Evolutionary conservation across 1,284 basidiomycete species (phyloP).

Genomic region (Takashimella koratensis): DNA sequence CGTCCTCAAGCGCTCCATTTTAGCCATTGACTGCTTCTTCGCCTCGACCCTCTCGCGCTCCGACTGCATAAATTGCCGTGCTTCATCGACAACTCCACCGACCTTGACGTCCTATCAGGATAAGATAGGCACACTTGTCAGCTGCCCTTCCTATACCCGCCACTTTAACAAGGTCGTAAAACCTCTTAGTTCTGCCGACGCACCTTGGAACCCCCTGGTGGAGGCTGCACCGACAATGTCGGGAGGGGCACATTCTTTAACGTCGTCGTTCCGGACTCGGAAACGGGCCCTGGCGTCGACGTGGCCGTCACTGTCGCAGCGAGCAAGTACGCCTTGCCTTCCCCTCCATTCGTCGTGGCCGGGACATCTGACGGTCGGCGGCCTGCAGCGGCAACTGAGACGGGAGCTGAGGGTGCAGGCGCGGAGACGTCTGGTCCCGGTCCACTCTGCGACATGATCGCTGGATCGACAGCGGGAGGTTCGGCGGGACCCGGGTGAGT

Average conservation of each 20-base stretch:
- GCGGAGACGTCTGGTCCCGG: too few relatives aligned
- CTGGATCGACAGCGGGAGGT: slow-evolving; percentile 13
- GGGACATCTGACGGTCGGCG: background rate
- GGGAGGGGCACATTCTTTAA: background rate
- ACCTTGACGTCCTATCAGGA: slow-evolving; percentile 15
- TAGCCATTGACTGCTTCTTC: slow-evolving; percentile 83
- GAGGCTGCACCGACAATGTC: background rate
- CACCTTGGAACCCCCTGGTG: background rate
- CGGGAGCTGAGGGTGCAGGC: slow-evolving; percentile 4
- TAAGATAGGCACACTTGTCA: background rate
- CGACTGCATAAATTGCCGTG: slow-evolving; percentile 82
- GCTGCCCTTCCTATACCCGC: background rate
- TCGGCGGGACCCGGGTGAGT: slow-evolving; percentile 9
- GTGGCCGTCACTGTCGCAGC: background rate
- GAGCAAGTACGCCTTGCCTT: background rate
- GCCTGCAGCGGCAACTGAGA: background rate
- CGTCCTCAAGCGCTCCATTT: slow-evolving; percentile 62
- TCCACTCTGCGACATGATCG: slow-evolving; percentile 5
- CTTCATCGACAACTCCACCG: slow-evolving; percentile 50
- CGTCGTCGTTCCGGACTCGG: background rate
- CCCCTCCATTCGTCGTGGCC: background rate
- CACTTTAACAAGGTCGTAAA: background rate
- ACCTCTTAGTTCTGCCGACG: too few relatives aligned
- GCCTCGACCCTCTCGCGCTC: slow-evolving; percentile 84
- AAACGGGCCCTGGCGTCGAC: background rate